Evolutionary conservation across 306 rosid species (phyloP), one percentile per base, ranked within the genome.

Genomic region (Quercus alba): DNA sequence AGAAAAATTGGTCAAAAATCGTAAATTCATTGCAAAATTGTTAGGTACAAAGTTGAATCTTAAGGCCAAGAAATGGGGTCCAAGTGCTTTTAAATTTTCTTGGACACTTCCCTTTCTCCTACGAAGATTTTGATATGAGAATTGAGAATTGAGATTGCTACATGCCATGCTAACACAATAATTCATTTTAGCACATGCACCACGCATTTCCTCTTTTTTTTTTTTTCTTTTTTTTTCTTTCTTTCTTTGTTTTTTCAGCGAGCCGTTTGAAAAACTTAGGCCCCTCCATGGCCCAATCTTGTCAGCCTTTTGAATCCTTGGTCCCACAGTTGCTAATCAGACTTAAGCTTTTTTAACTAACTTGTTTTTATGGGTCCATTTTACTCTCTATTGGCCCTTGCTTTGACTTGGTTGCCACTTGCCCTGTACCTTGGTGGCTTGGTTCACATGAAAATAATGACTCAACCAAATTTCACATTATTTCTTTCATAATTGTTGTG

Each of bases 121-220:
- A 73, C 75, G 56, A 28, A 78, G 92, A 88, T 83, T 86, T 91
- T 84, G 90, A 94, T 89, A 83, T 72, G 3, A 1, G 44, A 6
- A 38, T 38, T 38, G 9, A 38, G 2, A 38, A 38, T 38, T 38
- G 44, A 38, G 44, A 38, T 80, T 84, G 88, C 87, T 78, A 74
- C 73, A 75, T 66, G 81, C 76, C 74, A 33, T 57, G 75, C 74
- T 28, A 61, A 76, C 79, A 84, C 92, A 90, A 92, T 94, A 85
- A 89, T 94, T 90, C 78, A 89, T 83, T 18, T 73, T 17, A 75
- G 85, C 97, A 90, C 94, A 92, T 90, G 91, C 89, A 69, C 70
- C 56, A 54, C 35, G 21, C 61, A 80, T 41, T 41, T 41, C 72
- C 83, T 61, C 61, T 75, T 73, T 52, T 61, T 62, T 3, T 69